phyloP scores from a whole-genome alignment of 495 filamentous ascomycete genomes.

The Tuber borchii region DNA sequence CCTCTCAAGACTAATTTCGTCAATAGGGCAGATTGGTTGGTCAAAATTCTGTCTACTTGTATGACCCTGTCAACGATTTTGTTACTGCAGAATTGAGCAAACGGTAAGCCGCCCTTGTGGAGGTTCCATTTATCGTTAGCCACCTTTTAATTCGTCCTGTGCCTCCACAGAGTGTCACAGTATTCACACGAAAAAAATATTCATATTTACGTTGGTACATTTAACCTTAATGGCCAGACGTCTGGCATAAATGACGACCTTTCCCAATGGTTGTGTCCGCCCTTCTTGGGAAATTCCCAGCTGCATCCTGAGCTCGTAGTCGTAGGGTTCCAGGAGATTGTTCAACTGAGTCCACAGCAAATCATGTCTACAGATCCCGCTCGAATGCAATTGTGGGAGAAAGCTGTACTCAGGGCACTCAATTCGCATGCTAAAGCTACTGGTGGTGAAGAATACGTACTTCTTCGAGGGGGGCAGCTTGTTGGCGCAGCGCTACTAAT shows the following conservation, averaged over 20 bases:
- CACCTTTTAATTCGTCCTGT: not conserved
- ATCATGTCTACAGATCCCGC: slow-evolving; percentile 97
- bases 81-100: slow-evolving; percentile 68
- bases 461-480: slow-evolving; percentile 85
- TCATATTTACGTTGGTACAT: slow-evolving; percentile 76
- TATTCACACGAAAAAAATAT: slow-evolving; percentile 51
- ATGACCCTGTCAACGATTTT: slow-evolving; percentile 88
- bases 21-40: slow-evolving; percentile 65
- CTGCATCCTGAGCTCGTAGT: slow-evolving; percentile 70
- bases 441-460: slow-evolving; percentile 70
- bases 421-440: slow-evolving; percentile 59
- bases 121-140: not conserved
- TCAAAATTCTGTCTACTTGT: slow-evolving; percentile 75
- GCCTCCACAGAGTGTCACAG: slow-evolving; percentile 41
- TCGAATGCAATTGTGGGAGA: slow-evolving; percentile 78
- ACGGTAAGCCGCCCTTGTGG: slow-evolving; percentile 40
- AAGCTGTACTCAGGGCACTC: slow-evolving; percentile 66
- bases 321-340: slow-evolving; percentile 95
- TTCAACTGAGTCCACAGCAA: slow-evolving; percentile 91
- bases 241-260: slow-evolving; percentile 71
- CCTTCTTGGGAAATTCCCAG: slow-evolving; percentile 49
- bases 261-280: slow-evolving; percentile 70
- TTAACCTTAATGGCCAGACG: slow-evolving; percentile 86
- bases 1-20: slow-evolving; percentile 12
- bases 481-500: slow-evolving; percentile 89